Evolutionary conservation across 2,329 filamentous ascomycete species (phyloP), one percentile per base, ranked within the genome.

Genomic region (Colletotrichum lindemuthianum): DNA sequence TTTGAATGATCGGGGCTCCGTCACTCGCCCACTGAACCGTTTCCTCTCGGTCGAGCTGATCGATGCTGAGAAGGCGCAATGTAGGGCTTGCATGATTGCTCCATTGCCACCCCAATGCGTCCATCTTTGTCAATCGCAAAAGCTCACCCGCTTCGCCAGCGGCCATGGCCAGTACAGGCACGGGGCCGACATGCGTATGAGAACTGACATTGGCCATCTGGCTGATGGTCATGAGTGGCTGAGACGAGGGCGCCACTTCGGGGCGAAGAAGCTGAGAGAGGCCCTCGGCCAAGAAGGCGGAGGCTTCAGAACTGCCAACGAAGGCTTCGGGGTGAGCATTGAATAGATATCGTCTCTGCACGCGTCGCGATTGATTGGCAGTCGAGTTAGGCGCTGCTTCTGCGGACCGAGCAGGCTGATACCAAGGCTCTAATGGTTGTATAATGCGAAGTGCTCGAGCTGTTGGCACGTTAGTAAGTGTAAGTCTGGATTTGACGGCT

Each of bases 131-230:
- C 2, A 92, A 71, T 2, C 85, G 84, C 9, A 92, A 75, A 1
- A 85, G 75, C 67, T 89, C 84, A 1, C 87, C 86, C 12, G 81
- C 82, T 52, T 82, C 80, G n/a, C 90, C 90, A 2, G 82, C 78
- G 6, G 78, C 82, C 70, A 77, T 82, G 66, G 79, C 85, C 65
- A 82, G 78, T 69, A 78, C 73, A 2, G 78, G 74, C 11, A 74
- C 73, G 13, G 71, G 73, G 1, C 60, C 68, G 37, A 68, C 49
- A 37, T 57, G 71, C 34, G 60, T 69, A 3, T 71, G 69, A 15
- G 74, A 60, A 43, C 75, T 78, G 15, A 76, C 65, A 67, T 86
- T 78, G 2, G 77, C 73, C 67, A 87, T 80, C 60, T 86, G 82
- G 1, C 89, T 89, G 34, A 87, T 77, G 2, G 84, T 82, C 24